Percentiles rank a stretch among this genome's conserved stretches.
Conservation (phyloP, 108 stramenopile species). For the Fragilaria crotonensis region DNA sequence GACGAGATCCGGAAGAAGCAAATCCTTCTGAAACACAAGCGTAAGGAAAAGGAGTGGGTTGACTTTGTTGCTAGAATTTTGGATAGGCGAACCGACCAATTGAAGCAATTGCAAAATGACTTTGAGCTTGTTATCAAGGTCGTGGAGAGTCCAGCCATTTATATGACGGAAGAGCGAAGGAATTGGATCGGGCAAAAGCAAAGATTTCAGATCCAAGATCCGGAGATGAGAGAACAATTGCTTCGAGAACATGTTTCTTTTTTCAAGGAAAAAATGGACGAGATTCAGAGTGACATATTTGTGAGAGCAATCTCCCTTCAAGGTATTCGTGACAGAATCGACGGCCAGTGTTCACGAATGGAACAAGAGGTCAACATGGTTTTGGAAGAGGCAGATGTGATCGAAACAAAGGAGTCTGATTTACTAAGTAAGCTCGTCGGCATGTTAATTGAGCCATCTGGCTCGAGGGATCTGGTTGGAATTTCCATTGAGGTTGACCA, state of each 20-base stretch:
- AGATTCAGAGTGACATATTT: constrained; percentile 26
- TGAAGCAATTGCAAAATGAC: constrained; percentile 24
- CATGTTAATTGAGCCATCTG: neutral
- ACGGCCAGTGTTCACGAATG: neutral
- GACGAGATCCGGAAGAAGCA: constrained; percentile 36
- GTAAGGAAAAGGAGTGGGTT: constrained; percentile 32
- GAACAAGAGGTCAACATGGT: neutral
- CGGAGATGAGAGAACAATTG: constrained; percentile 18
- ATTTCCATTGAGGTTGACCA: neutral
- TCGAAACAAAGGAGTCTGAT: neutral
- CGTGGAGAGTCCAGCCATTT: constrained; percentile 22
- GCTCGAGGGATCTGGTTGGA: neutral
- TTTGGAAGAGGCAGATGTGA: neutral
- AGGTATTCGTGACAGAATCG: neutral
- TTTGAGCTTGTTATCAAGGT: constrained; percentile 32
- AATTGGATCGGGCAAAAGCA: constrained; percentile 6
- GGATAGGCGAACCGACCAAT: constrained; percentile 30
- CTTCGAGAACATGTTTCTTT: constrained; percentile 27
- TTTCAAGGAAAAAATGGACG: constrained; percentile 25
- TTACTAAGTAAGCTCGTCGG: neutral
- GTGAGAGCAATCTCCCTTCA: neutral
- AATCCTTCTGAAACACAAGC: constrained; percentile 29
- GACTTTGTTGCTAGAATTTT: constrained; percentile 24
- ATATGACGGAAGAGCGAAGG: constrained; percentile 2
- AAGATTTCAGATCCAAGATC: constrained; percentile 9